Evolutionary conservation across 768 basidiomycete genomes (phyloP).

Genomic region (Pulveroboletus sp.): DNA sequence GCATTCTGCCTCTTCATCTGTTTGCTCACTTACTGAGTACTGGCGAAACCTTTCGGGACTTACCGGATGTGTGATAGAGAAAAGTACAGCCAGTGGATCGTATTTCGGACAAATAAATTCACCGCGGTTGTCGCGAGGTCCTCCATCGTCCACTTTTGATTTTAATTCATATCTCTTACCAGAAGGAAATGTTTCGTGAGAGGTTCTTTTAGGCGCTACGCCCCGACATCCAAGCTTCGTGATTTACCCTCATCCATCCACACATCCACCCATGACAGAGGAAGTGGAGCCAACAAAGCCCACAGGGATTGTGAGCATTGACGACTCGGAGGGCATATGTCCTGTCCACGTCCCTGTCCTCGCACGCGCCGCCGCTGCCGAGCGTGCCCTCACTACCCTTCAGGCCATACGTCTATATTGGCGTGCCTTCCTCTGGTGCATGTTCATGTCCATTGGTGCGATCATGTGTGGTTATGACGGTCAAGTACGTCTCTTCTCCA

Average conservation of each 20-base stretch:
- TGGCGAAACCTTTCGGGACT: no score
- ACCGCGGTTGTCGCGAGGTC: no score
- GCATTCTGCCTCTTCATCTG: no score
- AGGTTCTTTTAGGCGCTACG: no score
- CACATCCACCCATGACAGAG: slow-evolving; percentile 1
- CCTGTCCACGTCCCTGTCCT: slow-evolving; percentile 16
- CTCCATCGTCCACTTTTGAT: no score
- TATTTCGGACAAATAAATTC: no score
- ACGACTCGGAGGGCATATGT: slow-evolving; percentile 2
- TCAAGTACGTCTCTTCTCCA: slow-evolving; percentile 12
- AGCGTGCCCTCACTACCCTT: slow-evolving; percentile 17
- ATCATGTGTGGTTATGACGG: slow-evolving; percentile 25
- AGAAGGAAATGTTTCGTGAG: no score
- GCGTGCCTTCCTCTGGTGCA: slow-evolving; percentile 24
- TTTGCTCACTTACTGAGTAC: no score
- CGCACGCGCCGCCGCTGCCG: slow-evolving; percentile 18
- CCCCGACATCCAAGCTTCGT: no score
- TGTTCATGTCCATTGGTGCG: slow-evolving; percentile 22
- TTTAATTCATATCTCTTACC: no score
- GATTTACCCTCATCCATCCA: neutral
- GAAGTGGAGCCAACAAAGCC: slow-evolving; percentile 7
- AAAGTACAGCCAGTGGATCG: no score
- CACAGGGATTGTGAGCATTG: slow-evolving; percentile 1
- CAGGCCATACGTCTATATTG: slow-evolving; percentile 20
- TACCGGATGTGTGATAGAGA: no score